Percentiles rank a stretch among this genome's conserved stretches.
Conservation (phyloP, 2,329 filamentous ascomycete genomes). For the Fusarium palustre region DNA sequence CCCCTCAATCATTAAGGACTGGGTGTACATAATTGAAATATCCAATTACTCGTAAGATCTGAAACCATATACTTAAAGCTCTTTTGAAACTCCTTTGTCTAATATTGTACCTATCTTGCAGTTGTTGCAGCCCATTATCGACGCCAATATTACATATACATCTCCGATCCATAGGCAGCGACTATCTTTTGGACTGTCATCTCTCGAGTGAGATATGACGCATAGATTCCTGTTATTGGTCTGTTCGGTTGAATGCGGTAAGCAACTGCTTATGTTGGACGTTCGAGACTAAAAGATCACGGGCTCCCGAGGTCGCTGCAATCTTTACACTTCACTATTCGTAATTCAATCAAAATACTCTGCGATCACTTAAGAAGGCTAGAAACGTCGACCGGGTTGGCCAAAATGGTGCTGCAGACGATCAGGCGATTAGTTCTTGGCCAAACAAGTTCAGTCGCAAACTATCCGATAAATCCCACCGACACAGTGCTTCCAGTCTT, state of each 20-base stretch:
- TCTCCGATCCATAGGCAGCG: not conserved
- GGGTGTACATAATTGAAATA: not conserved
- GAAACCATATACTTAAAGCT: not conserved
- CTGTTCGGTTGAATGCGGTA: not conserved
- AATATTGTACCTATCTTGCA: not conserved
- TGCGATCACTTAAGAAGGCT: not conserved
- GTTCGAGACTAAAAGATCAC: not conserved
- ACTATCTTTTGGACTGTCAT: accelerated
- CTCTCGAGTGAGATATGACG: not conserved
- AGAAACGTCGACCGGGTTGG: not conserved
- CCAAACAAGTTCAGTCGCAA: not conserved
- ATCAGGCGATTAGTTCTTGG: constrained; percentile 15
- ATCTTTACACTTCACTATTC: not conserved
- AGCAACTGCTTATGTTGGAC: not conserved
- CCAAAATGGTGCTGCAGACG: not conserved
- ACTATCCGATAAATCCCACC: constrained; percentile 10
- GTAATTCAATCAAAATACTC: accelerated
- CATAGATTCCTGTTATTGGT: not conserved
- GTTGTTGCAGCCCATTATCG: no score
- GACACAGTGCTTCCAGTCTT: constrained; percentile 20
- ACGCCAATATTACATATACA: not conserved
- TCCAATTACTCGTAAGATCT: not conserved
- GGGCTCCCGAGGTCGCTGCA: not conserved
- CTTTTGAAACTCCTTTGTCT: not conserved
- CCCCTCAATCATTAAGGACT: no score